Conservation (phyloP, 768 basidiomycete genomes). For the Lentinula edodes region DNA sequence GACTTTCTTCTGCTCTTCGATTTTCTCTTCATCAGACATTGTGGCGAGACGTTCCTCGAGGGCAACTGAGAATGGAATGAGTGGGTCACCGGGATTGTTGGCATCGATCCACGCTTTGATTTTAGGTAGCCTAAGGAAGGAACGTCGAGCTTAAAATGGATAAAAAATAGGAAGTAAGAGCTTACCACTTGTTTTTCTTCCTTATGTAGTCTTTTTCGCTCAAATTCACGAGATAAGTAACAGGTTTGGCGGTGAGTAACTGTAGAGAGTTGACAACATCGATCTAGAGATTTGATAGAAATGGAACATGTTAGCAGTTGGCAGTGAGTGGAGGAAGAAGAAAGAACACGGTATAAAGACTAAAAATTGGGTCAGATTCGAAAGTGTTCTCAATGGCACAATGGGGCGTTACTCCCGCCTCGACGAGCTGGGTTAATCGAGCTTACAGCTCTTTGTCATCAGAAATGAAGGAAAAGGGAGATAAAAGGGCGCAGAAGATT, state of each 20-base stretch:
- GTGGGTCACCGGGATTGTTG: slow-evolving; percentile 90
- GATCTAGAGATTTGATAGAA: slow-evolving; percentile 42
- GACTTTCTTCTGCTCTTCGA: slow-evolving; percentile 69
- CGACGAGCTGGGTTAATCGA: slow-evolving; percentile 81
- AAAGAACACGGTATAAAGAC: not conserved
- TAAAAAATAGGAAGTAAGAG: not conserved
- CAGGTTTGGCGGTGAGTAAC: slow-evolving; percentile 93
- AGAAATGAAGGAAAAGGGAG: slow-evolving; percentile 2
- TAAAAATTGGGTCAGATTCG: slow-evolving; percentile 25
- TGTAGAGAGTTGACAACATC: slow-evolving; percentile 86
- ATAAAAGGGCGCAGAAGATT: not conserved
- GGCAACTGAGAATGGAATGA: slow-evolving; percentile 96
- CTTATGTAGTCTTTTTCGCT: slow-evolving; percentile 91
- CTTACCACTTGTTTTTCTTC: slow-evolving; percentile 98
- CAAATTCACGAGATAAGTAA: slow-evolving; percentile 96
- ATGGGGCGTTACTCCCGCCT: slow-evolving; percentile 78
- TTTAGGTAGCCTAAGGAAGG: slow-evolving; percentile 68
- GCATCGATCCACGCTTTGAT: slow-evolving; percentile 98
- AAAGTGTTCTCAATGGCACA: slow-evolving; percentile 54
- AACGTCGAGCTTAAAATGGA: not conserved
- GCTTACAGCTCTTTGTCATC: slow-evolving; percentile 66
- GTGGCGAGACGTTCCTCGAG: slow-evolving; percentile 83
- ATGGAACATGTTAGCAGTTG: slow-evolving; percentile 14
- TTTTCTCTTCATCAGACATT: slow-evolving; percentile 63
- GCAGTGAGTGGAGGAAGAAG: not conserved